Evolutionary conservation across 2,329 filamentous ascomycete species (phyloP), one percentile per base, ranked within the genome.

Genomic region (Pyrenophora graminea): DNA sequence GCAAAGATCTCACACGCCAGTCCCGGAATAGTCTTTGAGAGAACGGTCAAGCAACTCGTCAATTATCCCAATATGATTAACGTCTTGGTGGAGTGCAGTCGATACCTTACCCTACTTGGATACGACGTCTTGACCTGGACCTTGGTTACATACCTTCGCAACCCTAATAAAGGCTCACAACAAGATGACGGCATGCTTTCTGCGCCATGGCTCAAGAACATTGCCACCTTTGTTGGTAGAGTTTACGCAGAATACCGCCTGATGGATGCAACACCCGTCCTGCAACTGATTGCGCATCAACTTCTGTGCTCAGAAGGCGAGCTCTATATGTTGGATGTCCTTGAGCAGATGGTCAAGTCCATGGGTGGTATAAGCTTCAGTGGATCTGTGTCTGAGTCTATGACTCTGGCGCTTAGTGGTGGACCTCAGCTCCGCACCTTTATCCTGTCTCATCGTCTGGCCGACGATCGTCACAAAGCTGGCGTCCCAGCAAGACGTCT

Each of bases 121-220:
- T 96, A 96, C 69, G 94, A 99, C 72, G 90, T 96, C 27, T 80
- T 99, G 38, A 89, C 91, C 3, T 99, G 93, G 91, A 90, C 91
- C 17, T 79, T 99, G 38, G 85, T 99, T 74, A 95, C 86, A 66
- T 81, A 83, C 8, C 78, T 88, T 53, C 80, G 82, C 25, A 81
- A 81, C 38, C 79, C 80, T 36, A 81, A 81, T 32, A 78, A 84
- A 58, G 79, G 80, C 39, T 79, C 83, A 43, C 79, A 84, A 27
- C 84, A 87, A 66, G 81, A 81, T 21, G 84, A 86, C 60, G 85
- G 85, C 45, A 80, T 88, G 74, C 82, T 96, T 19, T 94, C 92
- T 21, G 96, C 91, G 72, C 85, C 87, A 66, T 99, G 95, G 95
- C 80, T 99, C 18, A 87, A 92, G 70, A 91, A 93, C 12, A 77